Base-by-base conservation (phyloP, 805 yeast species). In the Priceomyces fermenticarens region DNA sequence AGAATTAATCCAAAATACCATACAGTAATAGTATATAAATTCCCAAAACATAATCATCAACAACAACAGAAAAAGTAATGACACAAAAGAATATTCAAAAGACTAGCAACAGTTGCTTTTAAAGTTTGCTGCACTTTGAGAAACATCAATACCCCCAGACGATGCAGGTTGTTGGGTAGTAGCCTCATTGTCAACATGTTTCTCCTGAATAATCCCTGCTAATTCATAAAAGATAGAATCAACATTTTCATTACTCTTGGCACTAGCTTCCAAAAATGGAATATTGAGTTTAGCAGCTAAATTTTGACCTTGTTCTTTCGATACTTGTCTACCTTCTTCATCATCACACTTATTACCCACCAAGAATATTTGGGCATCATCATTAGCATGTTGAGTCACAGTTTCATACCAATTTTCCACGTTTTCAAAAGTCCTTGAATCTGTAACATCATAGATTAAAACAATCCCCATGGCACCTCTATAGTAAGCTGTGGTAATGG, bases 321-420 rank as follows among this genome's bases (percentile, higher is more conserved):
- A 73, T 10, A 93, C 95, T 42, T 85, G 90, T 66, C 99, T 83
- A 51, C 85, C 78, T 46, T 83, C 91, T 39, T 77, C 82, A 68
- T 90, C 93, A 58, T 93, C 99, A 62, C 86, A 83, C 73, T 93
- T 93, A 75, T 93, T 93, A 49, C 97, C 99, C 11, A 93, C 97
- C 51, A 93, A 73, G 58, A 91, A 83, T 58, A 93, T 75, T 65
- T 89, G 96, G 10, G 97, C 97, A 58, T 90, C 96, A 50, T 90
- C 98, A 54, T 85, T 86, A 31, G 98, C 99, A 55, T 93, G 97
- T 63, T 90, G 96, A 60, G 88, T 86, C 36, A 93, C 97, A 11
- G 97, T 91, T 55, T 85, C 82, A 71, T 80, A 88, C 99, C 99
- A 93, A 57, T 86, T 87, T 61, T 88, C 88, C 47, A 93, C 88